These are phyloP conservation scores for Ceratocystis cacaofunesta DNA, from an alignment of 2,329 filamentous ascomycete genomes.

Conservation along the genomic window DNA sequence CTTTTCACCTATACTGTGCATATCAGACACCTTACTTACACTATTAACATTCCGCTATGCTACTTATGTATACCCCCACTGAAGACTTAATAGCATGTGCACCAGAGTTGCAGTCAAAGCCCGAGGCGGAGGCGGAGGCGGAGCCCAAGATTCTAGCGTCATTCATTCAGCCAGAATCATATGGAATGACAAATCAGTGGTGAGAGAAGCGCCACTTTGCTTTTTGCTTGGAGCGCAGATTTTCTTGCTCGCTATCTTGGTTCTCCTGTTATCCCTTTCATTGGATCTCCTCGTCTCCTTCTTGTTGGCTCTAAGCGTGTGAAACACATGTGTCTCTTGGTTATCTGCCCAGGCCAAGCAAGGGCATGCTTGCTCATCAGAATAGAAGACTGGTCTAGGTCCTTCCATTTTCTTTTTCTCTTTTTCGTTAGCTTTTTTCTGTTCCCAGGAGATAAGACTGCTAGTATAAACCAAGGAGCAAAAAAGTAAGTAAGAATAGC, in stretches of 20 bases:
- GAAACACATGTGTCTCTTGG: too few relatives aligned
- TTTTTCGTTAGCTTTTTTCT: not conserved
- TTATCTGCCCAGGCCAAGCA: not conserved
- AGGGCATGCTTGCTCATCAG: too few relatives aligned
- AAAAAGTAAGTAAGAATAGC: too few relatives aligned
- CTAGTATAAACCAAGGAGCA: not conserved
- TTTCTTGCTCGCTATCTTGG: too few relatives aligned
- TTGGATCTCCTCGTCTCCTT: too few relatives aligned
- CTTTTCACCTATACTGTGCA: too few relatives aligned
- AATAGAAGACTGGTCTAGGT: not conserved
- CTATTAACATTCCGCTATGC: not conserved
- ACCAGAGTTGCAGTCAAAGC: not conserved
- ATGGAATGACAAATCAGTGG: not conserved
- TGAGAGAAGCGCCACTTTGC: not conserved
- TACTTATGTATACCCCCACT: not conserved
- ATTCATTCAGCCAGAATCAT: not conserved
- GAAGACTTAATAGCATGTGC: not conserved
- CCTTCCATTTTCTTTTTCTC: not conserved
- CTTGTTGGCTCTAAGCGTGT: too few relatives aligned
- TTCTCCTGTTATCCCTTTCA: too few relatives aligned
- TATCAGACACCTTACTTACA: too few relatives aligned
- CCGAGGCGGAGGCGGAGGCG: too few relatives aligned
- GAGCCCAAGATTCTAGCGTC: not conserved
- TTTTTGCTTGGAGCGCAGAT: not conserved
- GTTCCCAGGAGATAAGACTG: not conserved